A percentile compares a stretch with the other conserved stretches of the same genome.
Conservation (phyloP, 2,329 filamentous ascomycete species). For the Trematosphaeria pertusa region DNA sequence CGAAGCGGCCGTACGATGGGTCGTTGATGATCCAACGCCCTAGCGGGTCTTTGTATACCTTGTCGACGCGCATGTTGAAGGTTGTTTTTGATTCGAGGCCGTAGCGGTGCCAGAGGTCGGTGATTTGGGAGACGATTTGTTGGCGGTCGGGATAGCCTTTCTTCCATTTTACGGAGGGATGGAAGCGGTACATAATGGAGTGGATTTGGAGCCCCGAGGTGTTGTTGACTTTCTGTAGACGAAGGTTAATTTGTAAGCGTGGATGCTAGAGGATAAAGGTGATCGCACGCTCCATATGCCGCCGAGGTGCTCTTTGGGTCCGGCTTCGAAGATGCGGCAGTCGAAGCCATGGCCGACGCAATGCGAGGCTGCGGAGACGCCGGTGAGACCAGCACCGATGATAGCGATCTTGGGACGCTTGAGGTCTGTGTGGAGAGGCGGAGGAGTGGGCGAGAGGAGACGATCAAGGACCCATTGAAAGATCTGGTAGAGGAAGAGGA, state of each 20-base stretch:
- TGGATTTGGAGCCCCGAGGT: slow-evolving; percentile 85
- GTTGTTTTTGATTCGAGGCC: slow-evolving; percentile 72
- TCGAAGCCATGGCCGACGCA: slow-evolving; percentile 88
- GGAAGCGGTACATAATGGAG: slow-evolving; percentile 86
- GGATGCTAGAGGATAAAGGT: background rate
- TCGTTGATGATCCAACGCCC: slow-evolving; percentile 83
- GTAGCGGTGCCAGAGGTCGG: slow-evolving; percentile 76
- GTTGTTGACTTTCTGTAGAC: slow-evolving; percentile 75
- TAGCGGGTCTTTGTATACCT: slow-evolving; percentile 70
- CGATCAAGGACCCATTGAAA: slow-evolving; percentile 69
- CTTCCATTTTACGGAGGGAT: slow-evolving; percentile 77
- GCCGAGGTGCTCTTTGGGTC: slow-evolving; percentile 69
- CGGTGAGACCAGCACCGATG: slow-evolving; percentile 66
- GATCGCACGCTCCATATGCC: slow-evolving; percentile 78
- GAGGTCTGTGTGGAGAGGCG: slow-evolving; percentile 64
- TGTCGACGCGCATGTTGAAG: slow-evolving; percentile 74
- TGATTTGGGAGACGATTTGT: slow-evolving; percentile 77
- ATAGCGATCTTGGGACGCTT: slow-evolving; percentile 63
- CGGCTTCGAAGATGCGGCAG: slow-evolving; percentile 78
- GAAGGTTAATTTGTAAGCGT: background rate
- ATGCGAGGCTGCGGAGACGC: slow-evolving; percentile 79
- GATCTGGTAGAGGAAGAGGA: slow-evolving; percentile 69
- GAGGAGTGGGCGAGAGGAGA: slow-evolving; percentile 74
- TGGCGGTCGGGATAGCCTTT: slow-evolving; percentile 78
- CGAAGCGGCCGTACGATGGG: slow-evolving; percentile 72